Percentiles rank a stretch among this genome's conserved stretches.
Evolutionary conservation across 2,329 filamentous ascomycete species (phyloP).

Genomic region (Diaporthe aspalathi): DNA sequence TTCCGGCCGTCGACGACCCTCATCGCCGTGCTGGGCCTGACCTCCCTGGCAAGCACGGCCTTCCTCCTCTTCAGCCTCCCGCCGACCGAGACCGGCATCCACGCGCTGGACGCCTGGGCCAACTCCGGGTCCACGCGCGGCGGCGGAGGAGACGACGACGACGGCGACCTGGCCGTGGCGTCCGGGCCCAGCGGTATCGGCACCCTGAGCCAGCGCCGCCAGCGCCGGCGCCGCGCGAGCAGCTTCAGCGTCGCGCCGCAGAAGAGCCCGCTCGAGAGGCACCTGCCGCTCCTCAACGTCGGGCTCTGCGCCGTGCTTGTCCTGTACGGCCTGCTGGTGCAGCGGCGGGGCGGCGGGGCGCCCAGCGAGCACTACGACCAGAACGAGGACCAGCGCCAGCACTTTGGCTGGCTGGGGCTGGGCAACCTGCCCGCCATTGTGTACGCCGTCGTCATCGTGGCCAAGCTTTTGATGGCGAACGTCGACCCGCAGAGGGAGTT

Average conservation of each 20-base stretch:
- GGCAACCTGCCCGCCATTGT: constrained; percentile 67
- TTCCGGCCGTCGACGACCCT: constrained; percentile 52
- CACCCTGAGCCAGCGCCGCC: constrained; percentile 28
- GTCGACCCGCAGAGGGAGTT: constrained; percentile 77
- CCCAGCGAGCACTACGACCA: constrained; percentile 39
- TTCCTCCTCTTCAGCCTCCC: constrained; percentile 70
- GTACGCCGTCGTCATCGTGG: constrained; percentile 69
- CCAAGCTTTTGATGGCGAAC: constrained; percentile 74
- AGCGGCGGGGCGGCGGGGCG: constrained; percentile 43
- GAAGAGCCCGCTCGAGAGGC: constrained; percentile 63
- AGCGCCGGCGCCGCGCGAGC: constrained; percentile 34
- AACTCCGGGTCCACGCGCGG: constrained; percentile 44
- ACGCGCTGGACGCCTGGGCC: constrained; percentile 59
- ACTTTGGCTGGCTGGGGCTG: constrained; percentile 44
- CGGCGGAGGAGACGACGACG: not conserved
- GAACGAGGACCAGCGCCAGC: not conserved
- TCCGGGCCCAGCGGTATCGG: constrained; percentile 33
- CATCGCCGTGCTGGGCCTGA: constrained; percentile 67
- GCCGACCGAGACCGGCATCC: constrained; percentile 65
- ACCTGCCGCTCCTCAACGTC: constrained; percentile 71
- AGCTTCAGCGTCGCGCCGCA: constrained; percentile 41
- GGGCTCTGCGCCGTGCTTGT: constrained; percentile 65
- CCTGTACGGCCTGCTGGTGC: constrained; percentile 55
- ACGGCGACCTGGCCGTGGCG: not conserved
- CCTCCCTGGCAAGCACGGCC: constrained; percentile 71